Evolutionary conservation across 768 basidiomycete species (phyloP).

Genomic region (Kwoniella sp.): DNA sequence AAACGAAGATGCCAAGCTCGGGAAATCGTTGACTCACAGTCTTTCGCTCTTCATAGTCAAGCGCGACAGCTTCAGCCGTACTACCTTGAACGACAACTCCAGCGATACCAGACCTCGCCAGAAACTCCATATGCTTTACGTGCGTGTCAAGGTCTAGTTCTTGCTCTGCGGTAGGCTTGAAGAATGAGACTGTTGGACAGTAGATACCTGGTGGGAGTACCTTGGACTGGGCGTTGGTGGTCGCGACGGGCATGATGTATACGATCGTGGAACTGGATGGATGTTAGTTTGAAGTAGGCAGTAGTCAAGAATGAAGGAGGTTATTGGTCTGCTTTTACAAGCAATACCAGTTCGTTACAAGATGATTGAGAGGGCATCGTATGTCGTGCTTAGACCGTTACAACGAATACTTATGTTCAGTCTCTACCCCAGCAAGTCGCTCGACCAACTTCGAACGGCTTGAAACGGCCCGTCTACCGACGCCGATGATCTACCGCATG

Average conservation of each 20-base stretch:
- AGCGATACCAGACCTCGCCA: constrained; percentile 49
- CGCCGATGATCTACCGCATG: background rate
- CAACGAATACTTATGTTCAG: too few species aligned
- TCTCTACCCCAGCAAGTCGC: too few species aligned
- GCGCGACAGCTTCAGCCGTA: constrained; percentile 52
- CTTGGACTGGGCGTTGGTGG: constrained; percentile 9
- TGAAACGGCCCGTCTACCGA: background rate
- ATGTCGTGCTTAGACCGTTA: too few species aligned
- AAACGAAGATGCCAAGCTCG: too few species aligned
- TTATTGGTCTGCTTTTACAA: too few species aligned
- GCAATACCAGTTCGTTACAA: too few species aligned
- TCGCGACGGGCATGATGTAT: constrained; percentile 14
- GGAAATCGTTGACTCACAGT: too few species aligned
- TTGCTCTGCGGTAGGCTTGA: constrained; percentile 50
- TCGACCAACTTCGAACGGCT: too few species aligned
- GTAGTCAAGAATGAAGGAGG: background rate
- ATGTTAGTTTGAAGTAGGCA: background rate
- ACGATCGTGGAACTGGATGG: background rate
- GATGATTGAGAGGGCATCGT: too few species aligned
- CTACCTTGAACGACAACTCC: constrained; percentile 51
- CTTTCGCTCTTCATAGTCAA: constrained; percentile 49
- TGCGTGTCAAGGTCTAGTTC: constrained; percentile 55
- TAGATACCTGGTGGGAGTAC: constrained; percentile 41
- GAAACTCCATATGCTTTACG: constrained; percentile 53
- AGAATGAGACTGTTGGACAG: constrained; percentile 53